Evolutionary conservation across 1,284 basidiomycete species (phyloP), one percentile per base, ranked within the genome.

Genomic region (Papiliotrema fonsecae): DNA sequence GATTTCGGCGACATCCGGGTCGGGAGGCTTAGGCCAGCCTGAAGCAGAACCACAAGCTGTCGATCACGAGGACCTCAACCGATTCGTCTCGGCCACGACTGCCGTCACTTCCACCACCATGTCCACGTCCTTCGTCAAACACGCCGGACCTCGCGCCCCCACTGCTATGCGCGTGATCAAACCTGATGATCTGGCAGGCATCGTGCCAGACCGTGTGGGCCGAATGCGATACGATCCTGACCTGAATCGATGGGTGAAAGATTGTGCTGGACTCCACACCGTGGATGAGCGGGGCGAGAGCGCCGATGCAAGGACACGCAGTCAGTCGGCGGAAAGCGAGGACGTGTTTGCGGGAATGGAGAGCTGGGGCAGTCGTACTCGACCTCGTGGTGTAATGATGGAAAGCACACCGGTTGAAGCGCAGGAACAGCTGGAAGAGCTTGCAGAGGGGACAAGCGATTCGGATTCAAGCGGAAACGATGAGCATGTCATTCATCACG

Each of bases 341-440:
- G 89, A 90, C 74, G 84, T 86, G 18, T 92, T 92, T 72, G 81
- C 81, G 40, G 88, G 90, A 57, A 85, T 93, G 50, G 89, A 92
- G 64, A 89, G 87, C 58, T 67, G 89, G 28, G 61, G 55, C 32
- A 57, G 49, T n/a, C n/a, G 32, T 52, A 56, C 11, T 45, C 50
- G 34, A 35, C n/a, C n/a, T n/a, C n/a, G n/a, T n/a, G n/a, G n/a
- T 21, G 36, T 43, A 30, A 26, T 38, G 18, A 13, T 34, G 11
- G 28, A 25, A 18, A 26, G 27, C 14, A 26, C 25, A 21, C 42
- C 31, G 6, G 31, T 32, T 10, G 26, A n/a, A 7, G 30, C 41
- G 13, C 30, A 47, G 30, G 37, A 13, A 16, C 5, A n/a, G 27
- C 28, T 30, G 42, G 39, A 51, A n/a, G 39, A 30, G 2, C 10